Base-by-base conservation (phyloP, 2,329 filamentous ascomycete species). In the Ophidiomyces ophidiicola region DNA sequence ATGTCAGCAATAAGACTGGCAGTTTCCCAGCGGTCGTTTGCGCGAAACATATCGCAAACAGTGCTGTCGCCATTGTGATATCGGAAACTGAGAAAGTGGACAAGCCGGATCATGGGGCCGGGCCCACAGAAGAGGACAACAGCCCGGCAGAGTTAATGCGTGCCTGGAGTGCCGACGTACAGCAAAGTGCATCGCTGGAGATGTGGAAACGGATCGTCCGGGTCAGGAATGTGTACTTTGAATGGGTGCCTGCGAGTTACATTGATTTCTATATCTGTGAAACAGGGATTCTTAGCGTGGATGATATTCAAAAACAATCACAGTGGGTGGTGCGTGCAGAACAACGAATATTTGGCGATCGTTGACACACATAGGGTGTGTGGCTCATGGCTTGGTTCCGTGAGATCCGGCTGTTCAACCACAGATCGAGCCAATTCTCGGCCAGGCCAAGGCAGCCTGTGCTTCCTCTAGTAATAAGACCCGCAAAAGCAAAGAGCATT, bases 1-100 rank as follows among this genome's bases (percentile, higher is more conserved):
- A 72, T 20, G 71, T 81, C 12, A 75, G 69, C 53, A 82, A 82
- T 57, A 82, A 82, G 55, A 75, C 68, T 0, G 78, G 78, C 0
- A 78, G 74, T 1, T 55, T 81, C 5, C 68, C 74, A 1, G 68
- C 72, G 1, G 66, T 74, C 0, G 59, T 80, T 1, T 66, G 70
- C 35, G 69, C 72, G 5, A 72, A 65, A 38, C 54, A 70, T 35
- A 54, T 71, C 2, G 63, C 66, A 3, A 63, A 67, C 0, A 64
- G 59, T 7, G 69, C 66, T 42, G 60, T 78, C 0, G 54, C 79
- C 2, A 70, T 75, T 0, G 39, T 32, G 17, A 46, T 81, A 3
- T 70, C 70, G 31, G 73, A 78, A 39, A 60, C 66, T 4, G 77
- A 78, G 34, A 82, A 82, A 55, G 66, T 82, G 18, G 69, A 70